Evolutionary conservation across 2,329 filamentous ascomycete genomes (phyloP), one percentile per base, ranked within the genome.

Genomic region (Beauveria sp.): DNA sequence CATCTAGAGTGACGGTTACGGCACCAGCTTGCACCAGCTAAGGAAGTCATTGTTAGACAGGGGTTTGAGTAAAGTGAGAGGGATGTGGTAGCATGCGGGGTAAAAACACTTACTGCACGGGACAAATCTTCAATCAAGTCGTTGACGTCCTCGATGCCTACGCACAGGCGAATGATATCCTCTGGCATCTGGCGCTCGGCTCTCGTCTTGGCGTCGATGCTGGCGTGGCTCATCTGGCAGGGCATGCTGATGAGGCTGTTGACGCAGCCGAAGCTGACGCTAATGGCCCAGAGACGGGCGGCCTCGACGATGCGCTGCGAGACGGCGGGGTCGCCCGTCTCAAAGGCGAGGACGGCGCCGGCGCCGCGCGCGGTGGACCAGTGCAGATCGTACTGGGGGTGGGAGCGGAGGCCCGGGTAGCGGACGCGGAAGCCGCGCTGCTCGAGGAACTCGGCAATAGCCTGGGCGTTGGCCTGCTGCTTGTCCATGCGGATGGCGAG

Each of bases 181-280:
- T 99, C 94, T 12, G 94, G 94, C 86, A 99, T 89, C 66, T 93
- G 88, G 65, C 92, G 84, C 77, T 96, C 92, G 68, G 85, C 81
- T 67, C 94, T 82, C 57, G 92, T 97, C 79, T 96, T 96, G 62
- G 92, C 90, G 71, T 97, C 94, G 70, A 99, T 99, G 72, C 91
- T 96, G 44, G 94, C 94, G 76, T 99, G 94, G 76, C 93, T 97
- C 96, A 99, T 99, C 70, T 93, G 92, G 77, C 94, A 99, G 9
- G 94, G 93, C 93, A 99, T 97, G 78, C 92, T 97, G 75, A 99
- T 99, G 73, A 99, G 79, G 72, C 91, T 96, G 79, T 99, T 99
- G 66, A 99, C 94, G 73, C 94, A 97, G 53, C 94, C 94, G 72
- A 99, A 99, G 70, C 91, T 96, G 63, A 99, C 94, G 66, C 90